Base-by-base conservation (phyloP, 164 flowering plant species). In the Vitis labrusca region DNA sequence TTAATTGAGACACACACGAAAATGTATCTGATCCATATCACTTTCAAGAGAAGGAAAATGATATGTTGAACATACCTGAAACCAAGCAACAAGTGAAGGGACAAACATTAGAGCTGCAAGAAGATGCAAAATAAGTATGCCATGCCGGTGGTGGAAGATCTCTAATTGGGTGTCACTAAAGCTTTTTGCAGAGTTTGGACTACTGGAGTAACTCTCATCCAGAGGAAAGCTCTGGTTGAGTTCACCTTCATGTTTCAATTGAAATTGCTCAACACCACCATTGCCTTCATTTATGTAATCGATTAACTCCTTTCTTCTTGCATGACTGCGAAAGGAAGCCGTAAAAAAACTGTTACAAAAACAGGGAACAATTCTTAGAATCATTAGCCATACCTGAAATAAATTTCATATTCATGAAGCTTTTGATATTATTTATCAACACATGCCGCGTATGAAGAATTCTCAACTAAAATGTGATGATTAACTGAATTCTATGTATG, bases 41-140 rank as follows among this genome's bases (percentile, higher is more conserved):
- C 44, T 53, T 53, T 53, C 56, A 10, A 29, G 11, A 49, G 10
- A 63, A 52, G 47, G 70, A 27, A 9, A 16, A 11, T 14, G 51
- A 23, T 9, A 50, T 55, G 23, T 32, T 32, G 44, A 0, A 32
- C 59, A 61, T 88, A 91, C 97, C 98, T 92, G 95, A 68, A 85
- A 73, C 97, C 98, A 96, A 69, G 98, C 92, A 19, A 80, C 83
- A 54, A 92, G 79, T 50, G 99, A 93, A 2, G 99, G 99, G 17
- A 79, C 85, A 81, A 96, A 92, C 97, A 91, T 88, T 52, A 91
- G 78, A 12, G 84, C 61, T 48, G 95, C 91, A 44, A 90, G 74
- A 73, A 90, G 75, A 79, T 96, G 95, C 72, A 96, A 78, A 29
- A 87, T 75, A 62, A 96, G 81, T 84, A 92, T 73, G 60, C 94